A percentile compares a stretch with the other conserved stretches of the same genome.
These are phyloP conservation scores for Gleditsia sinensis DNA, from an alignment of 306 rosid species.

Conservation along the genomic window DNA sequence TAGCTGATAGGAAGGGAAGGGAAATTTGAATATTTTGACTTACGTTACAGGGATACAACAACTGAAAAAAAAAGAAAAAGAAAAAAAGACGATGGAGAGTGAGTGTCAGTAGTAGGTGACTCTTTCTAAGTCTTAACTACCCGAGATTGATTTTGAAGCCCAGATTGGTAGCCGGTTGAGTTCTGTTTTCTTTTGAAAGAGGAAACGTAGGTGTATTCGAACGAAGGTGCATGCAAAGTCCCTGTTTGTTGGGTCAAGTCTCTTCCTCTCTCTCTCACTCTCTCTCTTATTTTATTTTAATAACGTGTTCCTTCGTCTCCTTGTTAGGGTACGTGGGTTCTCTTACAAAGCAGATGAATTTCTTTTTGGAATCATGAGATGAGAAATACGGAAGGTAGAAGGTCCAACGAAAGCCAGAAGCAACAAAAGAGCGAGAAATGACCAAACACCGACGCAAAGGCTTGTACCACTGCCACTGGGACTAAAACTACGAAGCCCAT, in stretches of 20 bases:
- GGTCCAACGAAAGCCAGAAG: no score
- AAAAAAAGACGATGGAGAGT: slow-evolving; percentile 12
- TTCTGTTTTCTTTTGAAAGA: slow-evolving; percentile 1
- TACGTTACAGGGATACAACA: slow-evolving; percentile 17
- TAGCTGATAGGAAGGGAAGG: background rate
- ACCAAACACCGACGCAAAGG: no score
- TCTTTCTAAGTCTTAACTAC: slow-evolving; percentile 14
- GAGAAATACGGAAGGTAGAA: no score
- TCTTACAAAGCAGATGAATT: no score
- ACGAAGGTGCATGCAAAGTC: slow-evolving; percentile 24
- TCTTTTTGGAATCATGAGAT: no score
- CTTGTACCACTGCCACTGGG: no score
- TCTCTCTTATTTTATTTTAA: background rate
- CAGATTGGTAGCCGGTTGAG: no score
- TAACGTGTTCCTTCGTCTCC: background rate
- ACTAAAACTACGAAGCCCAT: background rate
- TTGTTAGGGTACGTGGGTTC: background rate
- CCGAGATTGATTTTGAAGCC: background rate
- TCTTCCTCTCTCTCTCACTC: background rate
- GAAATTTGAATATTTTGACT: background rate
- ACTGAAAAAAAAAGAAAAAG: background rate
- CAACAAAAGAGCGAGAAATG: no score
- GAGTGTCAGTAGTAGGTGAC: background rate
- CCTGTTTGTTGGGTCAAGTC: slow-evolving; percentile 7
- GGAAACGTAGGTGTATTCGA: background rate